Base-by-base conservation (phyloP, 352 stramenopile species). In the Phytophthora vignae region DNA sequence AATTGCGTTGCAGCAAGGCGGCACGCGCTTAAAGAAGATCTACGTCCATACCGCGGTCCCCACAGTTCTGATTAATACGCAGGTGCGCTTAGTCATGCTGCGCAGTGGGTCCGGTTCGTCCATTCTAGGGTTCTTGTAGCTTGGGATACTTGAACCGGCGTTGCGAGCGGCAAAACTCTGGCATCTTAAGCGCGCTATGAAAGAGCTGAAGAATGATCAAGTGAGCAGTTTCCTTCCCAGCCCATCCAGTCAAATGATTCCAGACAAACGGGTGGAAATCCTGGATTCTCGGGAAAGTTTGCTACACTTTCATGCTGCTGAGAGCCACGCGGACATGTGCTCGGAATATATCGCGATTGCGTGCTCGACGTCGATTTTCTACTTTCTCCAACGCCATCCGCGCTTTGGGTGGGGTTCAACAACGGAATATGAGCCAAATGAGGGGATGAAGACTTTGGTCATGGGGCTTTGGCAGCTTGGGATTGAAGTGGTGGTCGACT, bases 301-400 rank as follows among this genome's bases (percentile, higher is more conserved):
- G 42, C 48, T 71, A 21, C 54, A 71, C 40, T 48, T 48, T 48
- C 40, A 48, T 14, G 40, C 40, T n/a, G 40, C 62, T 36, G 69
- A 71, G 19, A 60, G 50, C 15, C 46, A 76, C 22, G 62, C 69
- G 6, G 66, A 81, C 17, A 81, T 84, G 73, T 82, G 64, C 61
- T 73, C 77, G 55, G 74, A 84, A 68, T 80, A 82, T 48, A 79
- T 84, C 25, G 73, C 71, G 2, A 82, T 78, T 46, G 66, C 40
- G 12, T 84, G 70, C 46, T 77, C 67, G 4, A 60, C 73, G 4
- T 65, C 70, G 1, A 79, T 53, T 29, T 53, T 53, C 40, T 48
- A n/a, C 15, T 48, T 48, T 14, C 40, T 48, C 14, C 55, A 60
- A 2, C 49, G 36, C 3, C 63, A 77, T 17, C 36, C 36, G 36